Base-by-base conservation (phyloP, 2,329 filamentous ascomycete species). In the Elsinoe batatas region DNA sequence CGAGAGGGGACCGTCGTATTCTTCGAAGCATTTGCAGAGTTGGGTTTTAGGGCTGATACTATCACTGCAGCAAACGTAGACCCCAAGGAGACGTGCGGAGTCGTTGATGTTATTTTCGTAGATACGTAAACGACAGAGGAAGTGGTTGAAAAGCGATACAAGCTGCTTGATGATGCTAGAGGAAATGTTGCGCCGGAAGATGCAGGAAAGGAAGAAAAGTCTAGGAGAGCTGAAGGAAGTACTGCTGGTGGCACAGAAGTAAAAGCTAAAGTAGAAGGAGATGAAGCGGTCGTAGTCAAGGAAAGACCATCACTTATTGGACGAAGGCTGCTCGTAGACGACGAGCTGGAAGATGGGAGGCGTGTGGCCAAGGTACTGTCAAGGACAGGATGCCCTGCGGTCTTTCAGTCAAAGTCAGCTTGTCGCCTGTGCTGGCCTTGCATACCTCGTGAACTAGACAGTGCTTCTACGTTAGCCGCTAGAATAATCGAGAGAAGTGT, bases 341-440 rank as follows among this genome's bases (percentile, higher is more conserved):
- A 51, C 20, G 32, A 26, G 47, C 47, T 36, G 32, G 47, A 20
- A 6, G 6, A 18, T 15, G 32, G 20, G 33, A 33, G 22, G 18
- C 11, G 44, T 35, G 26, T 26, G 44, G 20, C 35, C 18, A 13
- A 49, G 13, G 44, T 33, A 15, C 33, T 22, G 30, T 26, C 6
- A 22, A 17, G 20, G 18, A 44, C 18, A 26, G 6, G 40, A 22
- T 7, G 18, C 20, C 40, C 40, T 44, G 40, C 40, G 6, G 17
- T 44, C 40, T 44, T 7, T 44, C 40, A 44, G 40, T 44, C 2
- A 44, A 30, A 30, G 26, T 51, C 47, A 37, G 47, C 47, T 51
- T 26, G 15, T 11, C 33, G 33, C 17, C 22, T 36, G 15, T 37
- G 6, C 47, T 38, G 32, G 47, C 47, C 47, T 36, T 51, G 47